Percentiles rank a stretch among this genome's conserved stretches.
phyloP scores from a whole-genome alignment of 2,329 filamentous ascomycete genomes.

The Pseudogymnoascus sp. region DNA sequence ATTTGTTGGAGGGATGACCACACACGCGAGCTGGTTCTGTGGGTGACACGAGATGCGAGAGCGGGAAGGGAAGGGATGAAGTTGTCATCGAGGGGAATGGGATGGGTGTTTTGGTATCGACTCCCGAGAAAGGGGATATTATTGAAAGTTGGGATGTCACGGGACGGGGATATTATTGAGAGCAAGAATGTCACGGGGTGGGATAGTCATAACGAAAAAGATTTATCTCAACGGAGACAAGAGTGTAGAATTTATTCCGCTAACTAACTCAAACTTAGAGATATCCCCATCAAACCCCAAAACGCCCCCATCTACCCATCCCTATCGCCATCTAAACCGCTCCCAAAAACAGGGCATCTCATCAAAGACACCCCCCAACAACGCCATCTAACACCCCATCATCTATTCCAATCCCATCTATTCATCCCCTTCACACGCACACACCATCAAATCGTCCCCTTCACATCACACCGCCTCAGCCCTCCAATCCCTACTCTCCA shows the following conservation, averaged over 20 bases:
- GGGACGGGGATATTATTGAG: not conserved
- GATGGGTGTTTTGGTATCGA: no score
- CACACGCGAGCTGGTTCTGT: not conserved
- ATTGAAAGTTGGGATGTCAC: no score
- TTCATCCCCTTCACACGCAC: no score
- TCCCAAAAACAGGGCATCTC: not conserved
- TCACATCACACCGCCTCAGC: conserved; percentile 25
- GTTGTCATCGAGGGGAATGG: not conserved
- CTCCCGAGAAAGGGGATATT: no score
- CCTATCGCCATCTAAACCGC: conserved; percentile 6
- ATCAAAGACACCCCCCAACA: conserved; percentile 1
- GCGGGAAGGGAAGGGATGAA: not conserved
- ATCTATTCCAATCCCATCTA: conserved; percentile 8
- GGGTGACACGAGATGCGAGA: not conserved
- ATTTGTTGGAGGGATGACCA: not conserved
- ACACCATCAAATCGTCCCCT: no score
- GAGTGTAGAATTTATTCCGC: not conserved
- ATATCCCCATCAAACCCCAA: conserved; percentile 8
- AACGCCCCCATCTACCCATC: conserved; percentile 5
- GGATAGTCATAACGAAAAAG: not conserved
- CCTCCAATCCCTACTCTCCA: conserved; percentile 22
- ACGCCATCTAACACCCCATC: not conserved
- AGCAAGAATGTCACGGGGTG: not conserved
- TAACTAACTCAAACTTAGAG: not conserved
- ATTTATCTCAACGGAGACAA: not conserved